Conservation (phyloP, 768 basidiomycete species). For the Tricholoma furcatifolium region DNA sequence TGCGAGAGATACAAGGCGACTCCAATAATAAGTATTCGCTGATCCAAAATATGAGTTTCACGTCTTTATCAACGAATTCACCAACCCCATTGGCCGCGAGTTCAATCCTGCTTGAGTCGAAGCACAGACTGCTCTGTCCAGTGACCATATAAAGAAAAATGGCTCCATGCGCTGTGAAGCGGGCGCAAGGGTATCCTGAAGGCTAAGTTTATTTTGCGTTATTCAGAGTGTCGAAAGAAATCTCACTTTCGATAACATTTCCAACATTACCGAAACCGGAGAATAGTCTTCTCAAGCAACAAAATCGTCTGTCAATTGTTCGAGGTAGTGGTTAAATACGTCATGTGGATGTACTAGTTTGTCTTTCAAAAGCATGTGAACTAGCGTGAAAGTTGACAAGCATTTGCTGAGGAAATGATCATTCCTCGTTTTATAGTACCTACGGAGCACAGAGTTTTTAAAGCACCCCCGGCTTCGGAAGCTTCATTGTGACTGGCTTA, state of each 20-base stretch:
- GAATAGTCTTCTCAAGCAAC: not conserved
- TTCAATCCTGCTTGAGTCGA: not conserved
- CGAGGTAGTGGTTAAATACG: not conserved
- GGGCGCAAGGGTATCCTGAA: too few species aligned
- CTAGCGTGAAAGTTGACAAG: too few species aligned
- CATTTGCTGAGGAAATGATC: too few species aligned
- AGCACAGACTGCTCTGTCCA: not conserved
- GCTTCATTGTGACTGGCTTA: too few species aligned
- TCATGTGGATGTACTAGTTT: not conserved
- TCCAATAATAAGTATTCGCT: not conserved
- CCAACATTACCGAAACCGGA: too few species aligned
- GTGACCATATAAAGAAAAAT: conserved; percentile 1
- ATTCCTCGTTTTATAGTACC: too few species aligned
- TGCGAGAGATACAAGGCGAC: not conserved
- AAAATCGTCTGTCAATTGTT: not conserved
- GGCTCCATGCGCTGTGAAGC: not conserved
- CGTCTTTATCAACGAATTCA: not conserved
- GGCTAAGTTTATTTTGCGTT: too few species aligned
- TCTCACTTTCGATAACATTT: too few species aligned
- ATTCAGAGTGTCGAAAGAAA: too few species aligned
- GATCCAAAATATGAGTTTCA: not conserved
- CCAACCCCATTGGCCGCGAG: not conserved
- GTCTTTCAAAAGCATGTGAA: not conserved
- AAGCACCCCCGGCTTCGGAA: too few species aligned
- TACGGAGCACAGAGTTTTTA: too few species aligned